phyloP scores from a whole-genome alignment of 2,329 filamentous ascomycete genomes.

The Scopulariopsis brevicaulis region DNA sequence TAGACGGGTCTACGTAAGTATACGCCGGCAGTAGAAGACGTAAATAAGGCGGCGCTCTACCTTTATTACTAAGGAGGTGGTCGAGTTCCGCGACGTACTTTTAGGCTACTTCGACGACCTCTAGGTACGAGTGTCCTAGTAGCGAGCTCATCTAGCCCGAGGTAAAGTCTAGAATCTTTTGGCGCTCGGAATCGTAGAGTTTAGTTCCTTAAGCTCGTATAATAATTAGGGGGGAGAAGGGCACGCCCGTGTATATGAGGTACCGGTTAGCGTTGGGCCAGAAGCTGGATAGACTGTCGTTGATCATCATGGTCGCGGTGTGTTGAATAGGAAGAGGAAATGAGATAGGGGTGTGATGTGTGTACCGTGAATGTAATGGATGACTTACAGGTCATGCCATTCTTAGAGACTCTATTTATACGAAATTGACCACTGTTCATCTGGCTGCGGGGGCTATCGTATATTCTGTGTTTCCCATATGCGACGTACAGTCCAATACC shows the following conservation, averaged over 20 bases:
- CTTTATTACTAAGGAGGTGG: constrained; percentile 44
- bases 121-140: constrained; percentile 43
- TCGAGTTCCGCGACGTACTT: constrained; percentile 36
- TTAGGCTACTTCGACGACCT: constrained; percentile 39
- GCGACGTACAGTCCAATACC: too few species aligned
- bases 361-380: too few species aligned
- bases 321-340: background rate
- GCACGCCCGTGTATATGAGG: constrained; percentile 28
- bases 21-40: too few species aligned
- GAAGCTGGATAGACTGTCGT: background rate
- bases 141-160: constrained; percentile 49
- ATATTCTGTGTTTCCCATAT: too few species aligned
- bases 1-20: too few species aligned
- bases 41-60: too few species aligned
- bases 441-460: too few species aligned
- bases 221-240: constrained; percentile 26
- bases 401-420: too few species aligned
- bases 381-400: too few species aligned
- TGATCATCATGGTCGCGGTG: background rate
- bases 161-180: constrained; percentile 43
- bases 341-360: background rate
- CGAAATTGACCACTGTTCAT: too few species aligned
- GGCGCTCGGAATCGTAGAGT: constrained; percentile 29
- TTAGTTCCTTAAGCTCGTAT: constrained; percentile 29
- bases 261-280: constrained; percentile 19